Evolutionary conservation across 2,329 filamentous ascomycete genomes (phyloP), one percentile per base, ranked within the genome.

Genomic region (Macroventuria anomochaeta): DNA sequence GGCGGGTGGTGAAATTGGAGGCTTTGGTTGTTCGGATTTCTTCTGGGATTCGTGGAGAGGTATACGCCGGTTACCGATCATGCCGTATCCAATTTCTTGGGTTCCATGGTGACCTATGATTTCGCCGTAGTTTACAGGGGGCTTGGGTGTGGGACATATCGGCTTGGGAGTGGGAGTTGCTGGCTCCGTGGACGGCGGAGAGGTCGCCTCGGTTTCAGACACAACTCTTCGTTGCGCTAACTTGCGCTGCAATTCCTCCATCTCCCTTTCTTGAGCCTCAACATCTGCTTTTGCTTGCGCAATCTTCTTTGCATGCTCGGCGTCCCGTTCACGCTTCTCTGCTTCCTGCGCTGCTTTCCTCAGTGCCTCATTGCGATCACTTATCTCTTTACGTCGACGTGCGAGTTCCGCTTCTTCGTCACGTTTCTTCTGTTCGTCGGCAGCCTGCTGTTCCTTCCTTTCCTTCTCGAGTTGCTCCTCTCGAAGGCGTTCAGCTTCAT

Each of bases 11-110:
- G 37, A 34, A 2, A 25, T 8, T 8, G 48, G 40, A 2, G 38
- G 40, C 15, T 55, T 59, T 39, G 15, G 11, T 31, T 33, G n/a
- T 58, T 34, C 18, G 39, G 34, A 15, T 28, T 23, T 18, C 6
- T 65, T 59, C 25, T 70, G 65, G 1, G 66, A 66, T 17, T 55
- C 41, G 41, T 68, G 65, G 34, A 67, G 52, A 4, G 67, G 67
- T 20, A 58, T 53, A 2, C 53, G 55, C 6, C 67, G 65, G 6
- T 46, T 61, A 8, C 67, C 64, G 1, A 70, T 51, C 15, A 37
- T 61, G 55, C 58, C 58, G 34, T 53, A 63, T 11, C 64, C 64
- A 25, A 62, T 58, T 17, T 61, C 58, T 33, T 64, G 64, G 17
- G 58, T 31, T 8, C 60, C 58, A 11, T 32, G 31, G 13, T 39